Evolutionary conservation across 768 basidiomycete genomes (phyloP).

Genomic region (Phallus indusiatus): DNA sequence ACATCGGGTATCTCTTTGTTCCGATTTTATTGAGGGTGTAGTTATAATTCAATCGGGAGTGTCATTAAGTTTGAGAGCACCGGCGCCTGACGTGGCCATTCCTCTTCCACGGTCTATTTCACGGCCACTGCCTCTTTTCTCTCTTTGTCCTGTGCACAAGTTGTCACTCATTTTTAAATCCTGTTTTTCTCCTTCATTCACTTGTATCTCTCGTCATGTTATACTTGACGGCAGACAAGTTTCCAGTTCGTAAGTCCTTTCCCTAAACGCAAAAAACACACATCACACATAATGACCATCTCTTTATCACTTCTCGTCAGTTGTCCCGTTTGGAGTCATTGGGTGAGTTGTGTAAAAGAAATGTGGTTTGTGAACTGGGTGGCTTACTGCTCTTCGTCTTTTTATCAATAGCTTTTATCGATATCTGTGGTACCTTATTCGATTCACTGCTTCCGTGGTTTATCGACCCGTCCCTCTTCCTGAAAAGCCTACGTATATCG

Average conservation of each 20-base stretch:
- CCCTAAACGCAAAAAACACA: neutral
- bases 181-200: neutral
- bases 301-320: slow-evolving; percentile 29
- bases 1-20: neutral
- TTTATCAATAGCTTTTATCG: slow-evolving; percentile 65
- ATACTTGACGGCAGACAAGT: slow-evolving; percentile 85
- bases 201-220: slow-evolving; percentile 41
- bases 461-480: slow-evolving; percentile 88
- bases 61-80: no score
- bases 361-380: neutral
- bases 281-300: neutral
- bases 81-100: neutral
- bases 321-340: slow-evolving; percentile 84
- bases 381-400: neutral
- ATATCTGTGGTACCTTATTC: slow-evolving; percentile 88
- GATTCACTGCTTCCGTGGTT: slow-evolving; percentile 63
- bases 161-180: slow-evolving; percentile 2
- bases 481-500: slow-evolving; percentile 82
- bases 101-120: neutral
- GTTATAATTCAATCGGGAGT: neutral
- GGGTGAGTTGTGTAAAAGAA: slow-evolving; percentile 41
- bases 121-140: neutral
- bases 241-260: slow-evolving; percentile 72
- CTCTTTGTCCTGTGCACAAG: neutral
- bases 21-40: neutral